Conservation (phyloP, 768 basidiomycete species). For the Rhizopogon vinicolor region DNA sequence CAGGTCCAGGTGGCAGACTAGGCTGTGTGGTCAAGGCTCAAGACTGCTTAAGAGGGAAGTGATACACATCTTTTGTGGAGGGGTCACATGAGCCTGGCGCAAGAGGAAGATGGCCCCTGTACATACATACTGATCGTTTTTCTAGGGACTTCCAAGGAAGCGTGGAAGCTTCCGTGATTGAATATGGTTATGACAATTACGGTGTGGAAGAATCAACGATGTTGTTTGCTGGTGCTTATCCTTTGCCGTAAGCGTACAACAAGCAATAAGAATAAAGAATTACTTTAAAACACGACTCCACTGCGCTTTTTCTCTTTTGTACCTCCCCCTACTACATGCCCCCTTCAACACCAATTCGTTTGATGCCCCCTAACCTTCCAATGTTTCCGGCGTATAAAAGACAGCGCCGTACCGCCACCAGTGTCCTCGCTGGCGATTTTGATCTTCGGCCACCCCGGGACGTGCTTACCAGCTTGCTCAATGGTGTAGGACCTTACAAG, state of each 20-base stretch:
- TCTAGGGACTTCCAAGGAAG: constrained; percentile 5
- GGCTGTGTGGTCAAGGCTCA: constrained; percentile 4
- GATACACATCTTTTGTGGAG: background rate
- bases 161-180: constrained; percentile 8
- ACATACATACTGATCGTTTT: background rate
- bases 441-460: constrained; percentile 65
- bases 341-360: constrained; percentile 17
- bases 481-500: constrained; percentile 66
- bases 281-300: constrained; percentile 27
- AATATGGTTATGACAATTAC: constrained; percentile 6
- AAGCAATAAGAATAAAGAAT: constrained; percentile 27
- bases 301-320: constrained; percentile 21
- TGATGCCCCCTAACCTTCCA: constrained; percentile 10
- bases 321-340: constrained; percentile 6
- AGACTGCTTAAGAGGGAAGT: background rate
- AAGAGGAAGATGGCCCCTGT: background rate
- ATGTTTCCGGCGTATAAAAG: constrained; percentile 26
- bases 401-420: constrained; percentile 61
- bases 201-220: constrained; percentile 22
- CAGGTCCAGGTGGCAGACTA: background rate
- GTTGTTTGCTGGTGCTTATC: constrained; percentile 32
- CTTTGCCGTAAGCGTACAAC: constrained; percentile 33
- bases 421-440: constrained; percentile 72
- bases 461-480: constrained; percentile 74
- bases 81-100: background rate